Conservation (phyloP, 495 filamentous ascomycete genomes). For the Aspergillus nidulans region DNA sequence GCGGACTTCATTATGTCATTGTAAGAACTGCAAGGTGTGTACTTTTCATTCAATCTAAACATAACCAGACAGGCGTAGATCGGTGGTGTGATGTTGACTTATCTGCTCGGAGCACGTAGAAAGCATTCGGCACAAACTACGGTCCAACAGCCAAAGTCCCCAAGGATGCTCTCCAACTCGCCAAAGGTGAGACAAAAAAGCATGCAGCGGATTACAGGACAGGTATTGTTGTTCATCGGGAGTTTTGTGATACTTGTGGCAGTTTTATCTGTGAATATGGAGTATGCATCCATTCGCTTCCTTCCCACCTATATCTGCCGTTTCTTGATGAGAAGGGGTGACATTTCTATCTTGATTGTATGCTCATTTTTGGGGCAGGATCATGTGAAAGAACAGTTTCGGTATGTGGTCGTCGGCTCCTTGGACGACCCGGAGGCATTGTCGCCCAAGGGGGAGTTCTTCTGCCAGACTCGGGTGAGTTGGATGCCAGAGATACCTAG, state of each 20-base stretch:
- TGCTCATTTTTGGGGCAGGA: constrained; percentile 43
- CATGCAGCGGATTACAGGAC: constrained; percentile 54
- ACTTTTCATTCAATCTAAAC: too few relatives aligned
- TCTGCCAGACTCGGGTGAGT: constrained; percentile 49
- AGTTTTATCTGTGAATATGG: constrained; percentile 62
- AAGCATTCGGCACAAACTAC: constrained; percentile 61
- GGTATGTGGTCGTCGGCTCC: constrained; percentile 60
- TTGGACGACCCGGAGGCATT: constrained; percentile 57
- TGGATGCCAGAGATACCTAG: constrained; percentile 64
- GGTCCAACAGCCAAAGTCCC: constrained; percentile 61
- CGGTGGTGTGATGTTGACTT: not conserved
- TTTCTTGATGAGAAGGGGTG: too few relatives aligned
- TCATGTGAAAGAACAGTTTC: constrained; percentile 51
- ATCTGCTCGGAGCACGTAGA: constrained; percentile 27
- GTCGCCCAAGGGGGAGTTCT: constrained; percentile 68
- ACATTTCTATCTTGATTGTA: too few relatives aligned
- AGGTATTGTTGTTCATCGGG: constrained; percentile 57
- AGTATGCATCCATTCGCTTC: constrained; percentile 32
- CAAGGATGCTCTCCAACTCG: constrained; percentile 38
- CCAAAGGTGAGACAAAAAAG: constrained; percentile 37
- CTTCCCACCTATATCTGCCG: too few relatives aligned
- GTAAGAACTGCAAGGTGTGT: constrained; percentile 53
- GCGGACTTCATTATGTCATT: constrained; percentile 63
- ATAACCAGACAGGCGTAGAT: too few relatives aligned
- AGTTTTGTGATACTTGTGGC: constrained; percentile 62